Evolutionary conservation across 495 filamentous ascomycete species (phyloP), one percentile per base, ranked within the genome.

Genomic region (Penicillium manginii): DNA sequence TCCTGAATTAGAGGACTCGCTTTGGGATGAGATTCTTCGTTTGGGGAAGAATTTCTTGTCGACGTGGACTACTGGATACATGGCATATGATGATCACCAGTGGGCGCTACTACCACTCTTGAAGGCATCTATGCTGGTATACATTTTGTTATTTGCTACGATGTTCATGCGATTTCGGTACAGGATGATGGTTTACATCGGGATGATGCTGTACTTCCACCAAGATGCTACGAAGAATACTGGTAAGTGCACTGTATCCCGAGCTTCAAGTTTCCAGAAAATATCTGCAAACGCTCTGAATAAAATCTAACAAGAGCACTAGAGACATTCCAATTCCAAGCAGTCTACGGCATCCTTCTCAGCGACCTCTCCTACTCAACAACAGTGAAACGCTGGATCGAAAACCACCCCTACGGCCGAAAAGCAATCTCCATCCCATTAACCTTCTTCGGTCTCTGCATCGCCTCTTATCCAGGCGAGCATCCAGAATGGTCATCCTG

Each of bases 31-130:
- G 48, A 54, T 76, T 31, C 37, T 70, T 52, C 75, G 76, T 15
- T 62, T 87, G 48, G 74, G 82, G 46, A 64, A 73, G 55, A 83
- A 80, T 57, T 76, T 85, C 54, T 67, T 84, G n/a, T 77, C 73
- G 11, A 83, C 80, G 2, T 89, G 86, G 86, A 83, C 83, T 19
- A 78, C 71, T n/a, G 79, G 78, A 2, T 79, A 74, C 62, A 86
- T 85, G 69, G 70, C 73, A 10, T 90, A 87, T 59, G 87, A 88
- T 66, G 81, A 81, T 22, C 84, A 88, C 45, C 85, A 88, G 62
- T 90, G 87, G 87, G 86, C 87, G 4, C 66, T 90, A 39, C 67
- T 86, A 29, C 86, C 84, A 1, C 64, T 90, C 47, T 69, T 90
- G 15, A 76, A 80, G 64, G 82, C 84, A 1, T 84, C 83, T 12